Base-by-base conservation (phyloP, 2,329 filamentous ascomycete genomes). In the Knufia petricola region DNA sequence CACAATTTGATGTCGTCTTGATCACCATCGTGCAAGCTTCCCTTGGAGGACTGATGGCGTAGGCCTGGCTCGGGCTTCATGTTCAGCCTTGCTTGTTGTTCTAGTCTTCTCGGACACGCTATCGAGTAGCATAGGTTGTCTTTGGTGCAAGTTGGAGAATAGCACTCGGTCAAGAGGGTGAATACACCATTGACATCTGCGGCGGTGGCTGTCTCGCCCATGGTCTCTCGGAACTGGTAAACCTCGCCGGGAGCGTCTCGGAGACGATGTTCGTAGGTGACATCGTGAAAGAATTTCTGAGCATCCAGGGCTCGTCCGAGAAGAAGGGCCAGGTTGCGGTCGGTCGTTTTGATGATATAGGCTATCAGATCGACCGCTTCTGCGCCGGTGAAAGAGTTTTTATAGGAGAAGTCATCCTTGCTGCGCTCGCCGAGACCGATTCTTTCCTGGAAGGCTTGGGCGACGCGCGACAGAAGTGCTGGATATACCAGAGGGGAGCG, bases 251-350 rank as follows among this genome's bases (percentile, higher is more conserved):
- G 79, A n/a, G 90, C 94, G 66, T 98, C 92, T 66, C 92, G 85
- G 60, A 98, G 72, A 41, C 92, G 80, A 66, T 98, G 92, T 60
- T 95, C 90, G 66, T 98, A 98, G 0, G 90, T 95, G 44, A 96
- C 92, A 74, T 98, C 92, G 70, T 98, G 92, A 64, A 98, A 98
- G 70, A 95, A 95, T 65, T 96, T 96, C 63, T 98, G 92, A 20
- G 92, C 92, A 68, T 98, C 92, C 52, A 98, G 72, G 36, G 92
- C 88, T 63, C 92, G 80, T 53, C 92, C 92, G 13, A 98, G 73
- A 8, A 98, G 78, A 42, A 98, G 73, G 9, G 92, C 92, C 52
- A 98, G 73, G 63, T 98, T 98, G 51, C 92, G 81, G 67, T 98
- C 92, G 0, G 87, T 95, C 1, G 92, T 98, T 62, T 94, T 85